A percentile compares a stretch with the other conserved stretches of the same genome.
These are phyloP conservation scores for Calonectria pseudoreteaudii DNA, from an alignment of 2,329 filamentous ascomycete genomes.

Conservation along the genomic window DNA sequence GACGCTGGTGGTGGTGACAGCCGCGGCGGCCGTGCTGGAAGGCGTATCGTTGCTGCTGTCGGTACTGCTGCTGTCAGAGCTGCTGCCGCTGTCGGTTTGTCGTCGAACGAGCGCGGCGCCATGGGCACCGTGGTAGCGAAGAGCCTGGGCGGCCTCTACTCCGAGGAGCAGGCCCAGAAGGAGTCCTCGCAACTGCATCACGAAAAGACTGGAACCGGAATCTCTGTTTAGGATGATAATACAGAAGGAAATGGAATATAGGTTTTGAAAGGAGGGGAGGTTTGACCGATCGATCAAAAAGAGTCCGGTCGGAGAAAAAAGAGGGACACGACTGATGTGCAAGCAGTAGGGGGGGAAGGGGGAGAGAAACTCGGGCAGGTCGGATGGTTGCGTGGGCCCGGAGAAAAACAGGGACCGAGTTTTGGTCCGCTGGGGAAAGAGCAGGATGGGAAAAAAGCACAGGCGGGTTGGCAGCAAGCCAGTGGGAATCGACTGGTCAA, in stretches of 20 bases:
- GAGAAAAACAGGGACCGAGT: slow-evolving; percentile 35
- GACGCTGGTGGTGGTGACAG: slow-evolving; percentile 15
- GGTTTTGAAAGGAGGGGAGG: slow-evolving; percentile 6
- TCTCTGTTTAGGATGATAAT: slow-evolving; percentile 20
- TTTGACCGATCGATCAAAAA: slow-evolving; percentile 28
- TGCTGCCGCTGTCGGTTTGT: slow-evolving; percentile 15
- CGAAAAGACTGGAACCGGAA: slow-evolving; percentile 13
- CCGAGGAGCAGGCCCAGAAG: slow-evolving; percentile 40
- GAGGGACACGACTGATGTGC: slow-evolving; percentile 13
- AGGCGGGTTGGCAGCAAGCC: neutral
- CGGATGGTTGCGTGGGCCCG: slow-evolving; percentile 27
- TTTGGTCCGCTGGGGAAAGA: slow-evolving; percentile 1
- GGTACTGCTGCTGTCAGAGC: slow-evolving; percentile 12
- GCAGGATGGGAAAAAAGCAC: neutral
- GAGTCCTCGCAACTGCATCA: slow-evolving; percentile 41
- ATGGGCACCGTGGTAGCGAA: slow-evolving; percentile 13
- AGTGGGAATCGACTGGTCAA: neutral
- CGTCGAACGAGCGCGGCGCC: slow-evolving; percentile 24
- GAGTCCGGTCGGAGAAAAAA: slow-evolving; percentile 22
- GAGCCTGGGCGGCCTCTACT: slow-evolving; percentile 35
- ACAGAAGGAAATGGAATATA: neutral
- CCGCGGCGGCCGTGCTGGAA: slow-evolving; percentile 19
- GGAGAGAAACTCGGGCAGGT: slow-evolving; percentile 27
- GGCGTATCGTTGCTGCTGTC: slow-evolving; percentile 15
- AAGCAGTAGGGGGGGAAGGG: slow-evolving; percentile 17